phyloP scores from a whole-genome alignment of 345 rosid genomes.

The Pugionium dolabratum region DNA sequence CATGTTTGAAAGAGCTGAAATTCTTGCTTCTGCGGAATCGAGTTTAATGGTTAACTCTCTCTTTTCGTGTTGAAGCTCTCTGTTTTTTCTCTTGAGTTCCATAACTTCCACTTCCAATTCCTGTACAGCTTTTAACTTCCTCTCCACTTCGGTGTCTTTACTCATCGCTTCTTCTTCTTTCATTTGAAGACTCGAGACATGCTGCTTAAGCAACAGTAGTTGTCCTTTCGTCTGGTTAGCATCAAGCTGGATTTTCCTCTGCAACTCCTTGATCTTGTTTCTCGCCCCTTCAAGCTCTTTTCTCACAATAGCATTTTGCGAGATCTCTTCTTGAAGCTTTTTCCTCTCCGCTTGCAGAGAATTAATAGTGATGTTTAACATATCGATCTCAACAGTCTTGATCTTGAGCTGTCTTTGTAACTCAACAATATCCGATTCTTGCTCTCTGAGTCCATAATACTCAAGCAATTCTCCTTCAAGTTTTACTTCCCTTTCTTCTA shows the following conservation, averaged over 20 bases:
- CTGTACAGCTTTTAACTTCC: slow-evolving; percentile 68
- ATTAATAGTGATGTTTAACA: slow-evolving; percentile 83
- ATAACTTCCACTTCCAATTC: slow-evolving; percentile 78
- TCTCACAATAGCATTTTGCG: slow-evolving; percentile 47
- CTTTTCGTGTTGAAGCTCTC: slow-evolving; percentile 94
- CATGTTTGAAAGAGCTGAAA: slow-evolving; percentile 73
- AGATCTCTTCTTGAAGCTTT: slow-evolving; percentile 83
- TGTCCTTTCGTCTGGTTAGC: slow-evolving; percentile 95
- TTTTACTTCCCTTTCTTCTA: slow-evolving; percentile 91
- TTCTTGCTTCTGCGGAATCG: slow-evolving; percentile 80
- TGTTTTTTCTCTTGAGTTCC: slow-evolving; percentile 89
- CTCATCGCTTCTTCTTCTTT: slow-evolving; percentile 82
- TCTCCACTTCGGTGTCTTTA: slow-evolving; percentile 69
- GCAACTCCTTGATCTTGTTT: slow-evolving; percentile 81
- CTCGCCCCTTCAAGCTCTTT: slow-evolving; percentile 82
- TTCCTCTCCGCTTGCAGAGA: slow-evolving; percentile 84
- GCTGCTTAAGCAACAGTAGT: slow-evolving; percentile 85
- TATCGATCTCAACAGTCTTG: slow-evolving; percentile 90
- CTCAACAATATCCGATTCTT: slow-evolving; percentile 70
- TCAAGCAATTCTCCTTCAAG: slow-evolving; percentile 93
- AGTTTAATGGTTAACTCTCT: slow-evolving; percentile 78
- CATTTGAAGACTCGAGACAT: slow-evolving; percentile 74
- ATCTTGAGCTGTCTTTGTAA: slow-evolving; percentile 89
- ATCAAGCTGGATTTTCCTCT: slow-evolving; percentile 90
- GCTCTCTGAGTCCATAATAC: slow-evolving; percentile 93